Evolutionary conservation across 2,329 filamentous ascomycete genomes (phyloP).

Genomic region (Pseudogymnoascus destructans): DNA sequence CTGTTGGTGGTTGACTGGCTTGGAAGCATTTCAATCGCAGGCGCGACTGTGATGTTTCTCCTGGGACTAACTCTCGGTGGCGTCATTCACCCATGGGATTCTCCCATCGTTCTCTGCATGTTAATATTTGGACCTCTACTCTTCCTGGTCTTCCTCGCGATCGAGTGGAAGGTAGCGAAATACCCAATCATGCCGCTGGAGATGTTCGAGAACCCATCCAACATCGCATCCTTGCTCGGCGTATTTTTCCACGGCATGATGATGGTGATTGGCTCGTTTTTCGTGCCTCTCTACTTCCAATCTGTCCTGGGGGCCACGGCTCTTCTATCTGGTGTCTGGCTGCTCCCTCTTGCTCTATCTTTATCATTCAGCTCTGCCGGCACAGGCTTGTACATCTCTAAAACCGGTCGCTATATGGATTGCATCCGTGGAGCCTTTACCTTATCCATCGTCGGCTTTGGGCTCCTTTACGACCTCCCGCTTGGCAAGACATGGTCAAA

Average conservation of each 20-base stretch:
- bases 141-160: slow-evolving; percentile 48
- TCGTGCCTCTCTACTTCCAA: slow-evolving; percentile 59
- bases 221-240: slow-evolving; percentile 49
- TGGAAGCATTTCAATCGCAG: slow-evolving; percentile 48
- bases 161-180: slow-evolving; percentile 59
- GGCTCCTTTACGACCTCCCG: slow-evolving; percentile 49
- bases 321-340: slow-evolving; percentile 62
- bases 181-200: slow-evolving; percentile 67
- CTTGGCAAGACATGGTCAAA: slow-evolving; percentile 40
- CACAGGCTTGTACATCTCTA: slow-evolving; percentile 44
- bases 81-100: slow-evolving; percentile 47
- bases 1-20: slow-evolving; percentile 47
- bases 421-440: slow-evolving; percentile 46
- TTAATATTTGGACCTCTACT: slow-evolving; percentile 50
- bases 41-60: slow-evolving; percentile 72
- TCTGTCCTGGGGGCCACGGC: slow-evolving; percentile 55
- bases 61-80: slow-evolving; percentile 79
- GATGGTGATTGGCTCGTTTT: slow-evolving; percentile 19
- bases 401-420: slow-evolving; percentile 52
- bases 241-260: slow-evolving; percentile 58
- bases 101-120: slow-evolving; percentile 27
- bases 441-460: slow-evolving; percentile 51
- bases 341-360: slow-evolving; percentile 56
- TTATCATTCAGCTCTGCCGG: slow-evolving; percentile 49
- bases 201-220: slow-evolving; percentile 54